These are phyloP conservation scores for Auxenochlorella pyrenoidosa DNA, from an alignment of 139 green algal species.

Conservation along the genomic window DNA sequence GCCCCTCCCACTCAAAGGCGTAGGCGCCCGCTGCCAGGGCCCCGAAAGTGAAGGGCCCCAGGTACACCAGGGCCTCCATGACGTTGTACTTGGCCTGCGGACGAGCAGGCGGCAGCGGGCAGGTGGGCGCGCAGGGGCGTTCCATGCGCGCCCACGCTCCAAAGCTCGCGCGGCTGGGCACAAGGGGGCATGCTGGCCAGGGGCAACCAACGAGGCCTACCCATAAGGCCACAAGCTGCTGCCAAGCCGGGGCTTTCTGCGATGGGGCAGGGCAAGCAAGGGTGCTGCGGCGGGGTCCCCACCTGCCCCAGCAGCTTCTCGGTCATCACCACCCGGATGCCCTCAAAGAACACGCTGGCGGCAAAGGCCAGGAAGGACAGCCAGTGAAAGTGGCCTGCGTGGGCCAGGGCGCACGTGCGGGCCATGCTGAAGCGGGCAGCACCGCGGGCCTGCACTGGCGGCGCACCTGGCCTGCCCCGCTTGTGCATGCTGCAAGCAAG, in stretches of 20 bases:
- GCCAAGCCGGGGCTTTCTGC: no score
- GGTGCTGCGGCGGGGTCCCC: neutral
- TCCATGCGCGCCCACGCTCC: no score
- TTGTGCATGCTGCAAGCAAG: neutral
- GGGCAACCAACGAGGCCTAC: no score
- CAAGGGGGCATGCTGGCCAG: no score
- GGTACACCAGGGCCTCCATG: constrained; percentile 47
- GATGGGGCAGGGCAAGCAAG: no score
- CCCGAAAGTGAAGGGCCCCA: constrained; percentile 26
- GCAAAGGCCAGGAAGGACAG: constrained; percentile 43
- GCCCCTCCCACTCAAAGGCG: constrained; percentile 26
- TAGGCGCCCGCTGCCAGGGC: constrained; percentile 3
- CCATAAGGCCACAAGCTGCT: no score
- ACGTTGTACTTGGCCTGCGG: constrained; percentile 29
- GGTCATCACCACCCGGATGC: constrained; percentile 43
- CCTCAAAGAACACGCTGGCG: constrained; percentile 42
- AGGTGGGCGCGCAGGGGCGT: neutral
- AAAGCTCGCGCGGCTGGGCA: no score
- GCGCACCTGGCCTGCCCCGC: neutral
- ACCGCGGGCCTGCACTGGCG: neutral
- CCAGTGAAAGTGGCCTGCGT: constrained; percentile 39
- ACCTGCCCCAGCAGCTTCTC: constrained; percentile 35
- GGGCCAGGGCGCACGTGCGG: neutral
- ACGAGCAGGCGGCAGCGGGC: neutral
- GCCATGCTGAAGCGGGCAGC: neutral